A percentile compares a stretch with the other conserved stretches of the same genome.
Evolutionary conservation across 2,329 filamentous ascomycete species (phyloP).

Genomic region (Rhynchosporium agropyri): DNA sequence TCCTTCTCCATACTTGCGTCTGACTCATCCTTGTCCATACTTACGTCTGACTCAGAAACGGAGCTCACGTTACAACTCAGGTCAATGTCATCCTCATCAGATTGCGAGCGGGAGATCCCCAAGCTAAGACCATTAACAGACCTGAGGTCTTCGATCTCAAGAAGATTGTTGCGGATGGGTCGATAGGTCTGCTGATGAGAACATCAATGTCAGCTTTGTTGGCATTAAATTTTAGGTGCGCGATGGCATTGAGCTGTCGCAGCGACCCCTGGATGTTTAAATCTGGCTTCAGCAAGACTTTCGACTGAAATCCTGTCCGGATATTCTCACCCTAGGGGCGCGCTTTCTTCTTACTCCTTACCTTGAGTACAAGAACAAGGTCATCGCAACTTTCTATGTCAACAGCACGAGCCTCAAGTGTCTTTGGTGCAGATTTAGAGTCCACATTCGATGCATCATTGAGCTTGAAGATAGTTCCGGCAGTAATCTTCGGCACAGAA

Average conservation of each 20-base stretch:
- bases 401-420: background rate
- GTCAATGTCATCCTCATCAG: background rate
- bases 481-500: background rate
- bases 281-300: background rate
- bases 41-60: background rate
- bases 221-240: background rate
- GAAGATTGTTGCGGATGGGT: background rate
- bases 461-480: background rate
- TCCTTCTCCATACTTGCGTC: background rate
- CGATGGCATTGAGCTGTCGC: background rate
- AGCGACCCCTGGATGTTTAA: background rate
- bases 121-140: background rate
- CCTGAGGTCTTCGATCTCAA: background rate
- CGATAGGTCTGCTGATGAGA: background rate
- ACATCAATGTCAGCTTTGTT: background rate
- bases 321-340: background rate
- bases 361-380: background rate
- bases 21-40: background rate
- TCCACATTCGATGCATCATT: background rate
- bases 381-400: background rate
- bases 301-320: background rate
- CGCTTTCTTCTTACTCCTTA: background rate
- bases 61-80: background rate
- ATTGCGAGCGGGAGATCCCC: background rate
- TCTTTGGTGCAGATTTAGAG: background rate